phyloP scores from a whole-genome alignment of 2,329 filamentous ascomycete genomes.

The Cytospora chrysosperma region DNA sequence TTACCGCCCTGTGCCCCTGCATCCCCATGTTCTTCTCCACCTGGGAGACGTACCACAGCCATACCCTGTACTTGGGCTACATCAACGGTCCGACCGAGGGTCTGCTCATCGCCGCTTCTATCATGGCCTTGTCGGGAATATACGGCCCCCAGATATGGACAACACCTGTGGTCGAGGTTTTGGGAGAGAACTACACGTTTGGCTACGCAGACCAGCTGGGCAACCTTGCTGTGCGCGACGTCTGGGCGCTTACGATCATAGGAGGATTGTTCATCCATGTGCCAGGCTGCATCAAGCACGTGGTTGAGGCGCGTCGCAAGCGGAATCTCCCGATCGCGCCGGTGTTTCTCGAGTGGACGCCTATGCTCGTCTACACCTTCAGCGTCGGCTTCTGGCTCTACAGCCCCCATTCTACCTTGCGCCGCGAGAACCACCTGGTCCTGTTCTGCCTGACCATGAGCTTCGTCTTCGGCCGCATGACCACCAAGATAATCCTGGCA shows the following conservation, averaged over 20 bases:
- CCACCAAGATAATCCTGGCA: constrained; percentile 97
- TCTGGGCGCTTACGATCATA: constrained; percentile 77
- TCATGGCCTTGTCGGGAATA: constrained; percentile 85
- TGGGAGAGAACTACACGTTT: constrained; percentile 58
- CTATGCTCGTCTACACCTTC: constrained; percentile 78
- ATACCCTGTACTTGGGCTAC: constrained; percentile 92
- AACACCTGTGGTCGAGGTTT: constrained; percentile 65
- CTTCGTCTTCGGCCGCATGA: constrained; percentile 98
- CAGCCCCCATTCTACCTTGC: constrained; percentile 80
- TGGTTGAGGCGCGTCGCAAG: constrained; percentile 70
- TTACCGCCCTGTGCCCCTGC: constrained; percentile 87
- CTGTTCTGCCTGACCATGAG: constrained; percentile 91
- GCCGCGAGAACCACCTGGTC: constrained; percentile 81
- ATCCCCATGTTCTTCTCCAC: constrained; percentile 99
- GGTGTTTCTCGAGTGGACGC: constrained; percentile 90
- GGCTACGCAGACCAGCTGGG: constrained; percentile 61
- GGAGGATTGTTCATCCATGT: constrained; percentile 71
- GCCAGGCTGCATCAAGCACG: constrained; percentile 86
- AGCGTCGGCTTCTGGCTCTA: constrained; percentile 82
- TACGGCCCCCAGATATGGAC: constrained; percentile 89
- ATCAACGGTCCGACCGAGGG: constrained; percentile 98
- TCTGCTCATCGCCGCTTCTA: constrained; percentile 77
- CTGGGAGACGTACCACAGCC: constrained; percentile 99
- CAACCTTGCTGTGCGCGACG: constrained; percentile 74
- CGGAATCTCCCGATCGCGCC: constrained; percentile 74